Base-by-base conservation (phyloP, 805 yeast species). In the Pichia paraexigua region DNA sequence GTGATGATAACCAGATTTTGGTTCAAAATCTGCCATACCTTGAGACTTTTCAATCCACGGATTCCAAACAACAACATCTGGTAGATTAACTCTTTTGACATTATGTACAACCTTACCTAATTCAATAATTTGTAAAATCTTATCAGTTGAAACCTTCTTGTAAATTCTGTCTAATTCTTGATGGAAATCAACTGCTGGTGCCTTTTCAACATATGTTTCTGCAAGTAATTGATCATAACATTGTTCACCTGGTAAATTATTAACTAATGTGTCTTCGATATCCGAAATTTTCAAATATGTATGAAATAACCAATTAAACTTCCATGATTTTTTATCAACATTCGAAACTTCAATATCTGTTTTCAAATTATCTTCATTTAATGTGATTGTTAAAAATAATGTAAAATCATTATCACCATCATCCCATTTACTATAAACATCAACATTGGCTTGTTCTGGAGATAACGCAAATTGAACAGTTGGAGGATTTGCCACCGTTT, bases 231-330 rank as follows among this genome's bases (percentile, higher is more conserved):
- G 95, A 69, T 94, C 97, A 58, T 74, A 80, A 60, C 90, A 84
- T 15, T 71, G 58, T 55, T 82, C 79, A 41, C 91, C 95, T 45
- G 82, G 79, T 54, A 92, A 73, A 57, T 95, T 95, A 52, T 84
- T 80, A 25, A 92, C 89, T 55, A 84, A 69, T 1, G 85, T 77
- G 55, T 86, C 90, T 50, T 84, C 85, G 57, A 94, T 82, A 62
- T 91, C 97, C 25, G 76, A 80, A 30, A 90, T 77, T 51, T 73
- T 72, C 67, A 85, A 77, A 67, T 92, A 92, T 20, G 97, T 87
- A 71, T 92, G 99, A 83, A 92, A 91, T 56, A 92, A 77, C 86
- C 96, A 88, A 66, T 92, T 87, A 80, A 92, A 92, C 56, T 85
- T 88, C 73, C 88, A 87, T 2, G 79, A 61, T 51, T 75, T 74